Evolutionary conservation across 1,139 yeast species (phyloP).

Genomic region (Diutina mesorugosa): DNA sequence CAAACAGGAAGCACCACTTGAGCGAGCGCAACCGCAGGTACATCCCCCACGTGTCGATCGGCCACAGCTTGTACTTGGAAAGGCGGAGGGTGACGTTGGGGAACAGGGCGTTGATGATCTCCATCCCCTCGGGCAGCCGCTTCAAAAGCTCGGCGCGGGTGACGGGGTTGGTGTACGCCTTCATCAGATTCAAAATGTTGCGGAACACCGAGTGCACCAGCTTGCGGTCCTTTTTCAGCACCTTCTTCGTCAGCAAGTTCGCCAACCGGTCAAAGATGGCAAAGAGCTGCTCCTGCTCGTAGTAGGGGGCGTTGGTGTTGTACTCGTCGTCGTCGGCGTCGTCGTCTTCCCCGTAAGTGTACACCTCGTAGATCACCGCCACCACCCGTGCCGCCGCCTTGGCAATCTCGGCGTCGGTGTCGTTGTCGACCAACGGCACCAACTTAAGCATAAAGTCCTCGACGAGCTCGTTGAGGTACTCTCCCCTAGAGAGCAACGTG

Average conservation of each 20-base stretch:
- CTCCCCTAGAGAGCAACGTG: slow-evolving; percentile 27
- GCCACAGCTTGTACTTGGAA: slow-evolving; percentile 40
- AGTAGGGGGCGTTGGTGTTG: slow-evolving; percentile 40
- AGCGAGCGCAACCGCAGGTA: slow-evolving; percentile 48
- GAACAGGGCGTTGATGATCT: slow-evolving; percentile 8
- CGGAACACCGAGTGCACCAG: slow-evolving; percentile 51
- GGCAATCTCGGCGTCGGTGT: slow-evolving; percentile 24
- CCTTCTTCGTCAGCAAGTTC: slow-evolving; percentile 39
- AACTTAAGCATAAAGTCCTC: slow-evolving; percentile 24
- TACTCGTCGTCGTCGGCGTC: slow-evolving; percentile 26
- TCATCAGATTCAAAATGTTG: slow-evolving; percentile 42
- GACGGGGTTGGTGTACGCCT: slow-evolving; percentile 25
- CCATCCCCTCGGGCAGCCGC: slow-evolving; percentile 25
- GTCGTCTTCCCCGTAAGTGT: slow-evolving; percentile 23
- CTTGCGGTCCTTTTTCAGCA: slow-evolving; percentile 51
- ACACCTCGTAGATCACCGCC: slow-evolving; percentile 51
- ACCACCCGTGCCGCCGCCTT: slow-evolving; percentile 48
- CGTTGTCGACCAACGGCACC: slow-evolving; percentile 30
- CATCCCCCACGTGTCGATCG: slow-evolving; percentile 57
- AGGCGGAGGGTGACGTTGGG: slow-evolving; percentile 21
- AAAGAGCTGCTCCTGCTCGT: slow-evolving; percentile 41
- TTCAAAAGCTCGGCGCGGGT: slow-evolving; percentile 21
- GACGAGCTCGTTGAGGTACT: slow-evolving; percentile 28
- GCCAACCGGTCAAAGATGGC: slow-evolving; percentile 32
- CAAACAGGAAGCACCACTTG: slow-evolving; percentile 63